phyloP scores from a whole-genome alignment of 768 basidiomycete species.

The Ephemerocybe angulata region DNA sequence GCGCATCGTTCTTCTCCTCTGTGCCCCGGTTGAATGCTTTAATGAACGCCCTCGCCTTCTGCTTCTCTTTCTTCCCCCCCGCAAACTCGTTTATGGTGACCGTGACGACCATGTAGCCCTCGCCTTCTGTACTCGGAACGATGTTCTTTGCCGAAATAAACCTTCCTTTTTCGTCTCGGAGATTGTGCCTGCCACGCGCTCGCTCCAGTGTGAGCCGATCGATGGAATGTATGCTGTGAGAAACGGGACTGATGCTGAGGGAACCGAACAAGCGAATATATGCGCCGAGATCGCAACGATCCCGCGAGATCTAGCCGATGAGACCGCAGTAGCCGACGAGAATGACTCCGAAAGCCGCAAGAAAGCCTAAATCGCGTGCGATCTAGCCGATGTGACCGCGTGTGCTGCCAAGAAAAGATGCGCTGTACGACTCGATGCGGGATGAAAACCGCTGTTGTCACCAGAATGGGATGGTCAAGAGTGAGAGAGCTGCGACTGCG shows the following conservation, averaged over 20 bases:
- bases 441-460: not conserved
- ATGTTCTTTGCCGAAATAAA: not conserved
- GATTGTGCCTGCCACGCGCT: not conserved
- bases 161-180: not conserved
- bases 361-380: too few relatives aligned
- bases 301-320: not conserved
- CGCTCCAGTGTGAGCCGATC: not conserved
- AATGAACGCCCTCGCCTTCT: not conserved
- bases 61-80: not conserved
- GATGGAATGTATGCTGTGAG: too few relatives aligned
- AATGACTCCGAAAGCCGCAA: not conserved
- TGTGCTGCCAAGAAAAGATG: too few relatives aligned
- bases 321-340: not conserved
- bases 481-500: too few relatives aligned
- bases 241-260: too few relatives aligned
- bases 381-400: too few relatives aligned
- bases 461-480: too few relatives aligned
- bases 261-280: not conserved
- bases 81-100: not conserved
- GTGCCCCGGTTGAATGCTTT: not conserved
- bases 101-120: not conserved
- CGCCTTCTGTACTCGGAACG: too few relatives aligned
- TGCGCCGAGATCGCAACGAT: not conserved
- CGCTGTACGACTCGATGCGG: too few relatives aligned
- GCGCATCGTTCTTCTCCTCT: not conserved